Conservation (phyloP, 345 rosid species). For the Sonneratia alba region DNA sequence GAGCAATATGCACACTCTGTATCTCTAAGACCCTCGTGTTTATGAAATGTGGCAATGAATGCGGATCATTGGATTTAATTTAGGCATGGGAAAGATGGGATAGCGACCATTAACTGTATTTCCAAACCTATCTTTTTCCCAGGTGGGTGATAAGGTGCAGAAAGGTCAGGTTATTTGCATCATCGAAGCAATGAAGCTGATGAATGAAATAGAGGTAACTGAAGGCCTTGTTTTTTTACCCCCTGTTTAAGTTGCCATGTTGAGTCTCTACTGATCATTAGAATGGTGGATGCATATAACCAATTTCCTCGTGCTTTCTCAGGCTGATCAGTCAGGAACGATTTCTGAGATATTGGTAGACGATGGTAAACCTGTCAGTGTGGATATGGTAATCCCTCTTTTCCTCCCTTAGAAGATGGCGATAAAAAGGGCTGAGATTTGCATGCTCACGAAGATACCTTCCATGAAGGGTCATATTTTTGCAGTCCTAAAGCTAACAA, state of each 20-base stretch:
- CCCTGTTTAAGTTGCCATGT: neutral
- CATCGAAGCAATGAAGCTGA: constrained; percentile 95
- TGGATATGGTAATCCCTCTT: constrained; percentile 56
- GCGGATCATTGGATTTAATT: neutral
- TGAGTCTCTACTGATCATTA: neutral
- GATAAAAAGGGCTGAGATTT: neutral
- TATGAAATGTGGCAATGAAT: neutral
- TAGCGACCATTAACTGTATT: neutral
- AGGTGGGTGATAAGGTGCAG: constrained; percentile 97
- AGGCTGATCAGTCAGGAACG: constrained; percentile 97
- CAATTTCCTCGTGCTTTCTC: constrained; percentile 11
- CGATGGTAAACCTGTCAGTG: constrained; percentile 77
- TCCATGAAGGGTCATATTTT: neutral
- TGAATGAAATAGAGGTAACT: constrained; percentile 95
- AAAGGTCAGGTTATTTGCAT: constrained; percentile 94
- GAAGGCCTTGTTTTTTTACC: neutral
- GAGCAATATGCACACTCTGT: neutral
- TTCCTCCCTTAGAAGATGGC: neutral
- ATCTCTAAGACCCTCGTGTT: neutral
- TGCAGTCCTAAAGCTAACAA: neutral
- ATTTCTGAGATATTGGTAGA: constrained; percentile 62
- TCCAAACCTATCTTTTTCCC: neutral
- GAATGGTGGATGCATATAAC: neutral
- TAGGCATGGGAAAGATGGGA: neutral
- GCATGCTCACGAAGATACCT: neutral